Evolutionary conservation across 768 basidiomycete species (phyloP), one percentile per base, ranked within the genome.

Genomic region (Lentinula sp.): DNA sequence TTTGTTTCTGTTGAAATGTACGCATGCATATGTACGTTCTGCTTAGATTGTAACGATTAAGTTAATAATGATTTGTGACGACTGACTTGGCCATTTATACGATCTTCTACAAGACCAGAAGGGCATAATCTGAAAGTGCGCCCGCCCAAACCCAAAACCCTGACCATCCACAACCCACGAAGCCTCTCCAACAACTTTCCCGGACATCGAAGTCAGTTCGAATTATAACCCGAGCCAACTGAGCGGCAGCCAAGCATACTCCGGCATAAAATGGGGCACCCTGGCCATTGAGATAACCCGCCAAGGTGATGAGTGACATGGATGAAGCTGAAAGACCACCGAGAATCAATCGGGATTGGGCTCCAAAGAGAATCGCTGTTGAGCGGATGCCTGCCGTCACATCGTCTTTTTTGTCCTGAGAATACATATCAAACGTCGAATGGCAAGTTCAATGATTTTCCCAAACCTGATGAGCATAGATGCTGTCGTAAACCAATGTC

Each of bases 401-500:
- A 68, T 99, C 97, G 76, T 99, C 97, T 15, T 64, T 69, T 76
- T 98, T 99, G 75, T 99, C 97, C 91, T 97, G 9, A 32, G 15
- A 61, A 9, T 40, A 23, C 43, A 51, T 28, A 32, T 10, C 31
- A 32, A 50, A 61, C 10, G 62, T n/a, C 49, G n/a, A 51, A 45
- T 16, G 31, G 54, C 10, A 32, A 46, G 16, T 13, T 35, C 13
- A 32, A 46, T 48, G 46, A 57, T 43, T 37, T 42, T 58, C 57
- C 49, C 74, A 34, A 63, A 91, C 93, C 78, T 98, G 96, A 72
- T 99, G 97, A 2, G 97, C 97, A 68, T 98, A 98, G 65, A 98
- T 94, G 53, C 89, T 96, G 67, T 99, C 97, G 70, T 98, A 99
- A 1, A 97, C 91, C 48, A 99, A 81, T 53, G 95, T 95, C 95